Base-by-base conservation (phyloP, 2,329 filamentous ascomycete genomes). In the Cladophialophora chaetospira region DNA sequence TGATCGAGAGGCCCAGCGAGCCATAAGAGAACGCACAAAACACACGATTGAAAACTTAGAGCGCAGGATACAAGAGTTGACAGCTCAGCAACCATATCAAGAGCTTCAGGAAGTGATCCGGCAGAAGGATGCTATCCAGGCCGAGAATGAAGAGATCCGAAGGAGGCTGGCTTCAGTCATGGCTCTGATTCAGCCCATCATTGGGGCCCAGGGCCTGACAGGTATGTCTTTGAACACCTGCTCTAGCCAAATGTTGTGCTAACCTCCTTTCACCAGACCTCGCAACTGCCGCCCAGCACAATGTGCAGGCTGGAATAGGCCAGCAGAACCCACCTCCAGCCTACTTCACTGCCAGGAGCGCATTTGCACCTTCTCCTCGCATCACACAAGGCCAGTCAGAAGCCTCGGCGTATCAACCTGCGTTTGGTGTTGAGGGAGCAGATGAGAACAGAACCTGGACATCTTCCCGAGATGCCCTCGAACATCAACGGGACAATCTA, bases 1-100 rank as follows among this genome's bases (percentile, higher is more conserved):
- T 82, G 90, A 95, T 70, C 86, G 90, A 56, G 89, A 95, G 72
- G 91, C 90, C 26, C 90, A 96, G 71, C 83, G 90, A 46, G 89
- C 89, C 35, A 94, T 95, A 58, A 82, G 90, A 38, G 88, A 93
- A 75, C 84, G 90, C 53, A 94, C 89, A 25, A 90, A 87, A 74
- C 83, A 85, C 56, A 88, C 89, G 71, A 94, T 94, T 65, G 88
- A 93, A 69, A 76, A 74, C 5, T 77, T 94, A 57, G 88, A 94
- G 71, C 79, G 79, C 58, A 81, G 83, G 60, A 91, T 95, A 60
- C 79, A 82, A 53, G 88, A 93, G 61, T 79, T 95, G 64, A 89
- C 88, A 55, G 87, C 82, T 55, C 88, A 91, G 73, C 86, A 92
- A 71, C 89, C 90, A 0, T 92, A 91, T 66, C 86, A 89, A 69